These are phyloP conservation scores for Penicillium simplicissimum DNA, from an alignment of 495 filamentous ascomycete species.

Conservation along the genomic window DNA sequence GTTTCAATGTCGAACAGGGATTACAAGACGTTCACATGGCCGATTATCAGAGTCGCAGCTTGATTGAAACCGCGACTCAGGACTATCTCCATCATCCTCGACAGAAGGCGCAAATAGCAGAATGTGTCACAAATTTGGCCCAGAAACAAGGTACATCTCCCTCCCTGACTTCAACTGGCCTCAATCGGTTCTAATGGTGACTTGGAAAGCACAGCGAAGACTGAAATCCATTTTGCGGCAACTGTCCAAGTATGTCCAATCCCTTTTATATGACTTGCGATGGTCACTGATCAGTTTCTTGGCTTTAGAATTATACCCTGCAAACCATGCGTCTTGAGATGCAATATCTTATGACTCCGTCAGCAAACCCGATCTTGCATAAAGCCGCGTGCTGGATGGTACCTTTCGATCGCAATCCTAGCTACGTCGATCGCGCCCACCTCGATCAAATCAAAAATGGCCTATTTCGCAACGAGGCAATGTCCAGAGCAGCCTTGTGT, in stretches of 20 bases:
- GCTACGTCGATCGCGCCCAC: slow-evolving; percentile 30
- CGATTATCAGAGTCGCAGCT: slow-evolving; percentile 12
- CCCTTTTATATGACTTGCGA: too few species aligned
- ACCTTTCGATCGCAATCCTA: slow-evolving; percentile 31
- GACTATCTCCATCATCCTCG: slow-evolving; percentile 21
- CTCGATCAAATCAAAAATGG: slow-evolving; percentile 18
- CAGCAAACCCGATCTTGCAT: background rate
- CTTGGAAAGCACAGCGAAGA: too few species aligned
- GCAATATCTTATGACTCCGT: background rate
- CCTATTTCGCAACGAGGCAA: background rate
- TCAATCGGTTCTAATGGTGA: too few species aligned
- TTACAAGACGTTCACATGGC: slow-evolving; percentile 20
- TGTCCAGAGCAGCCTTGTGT: too few species aligned
- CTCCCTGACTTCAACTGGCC: too few species aligned
- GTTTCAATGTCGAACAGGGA: slow-evolving; percentile 25
- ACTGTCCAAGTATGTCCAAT: too few species aligned
- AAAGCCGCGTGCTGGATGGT: slow-evolving; percentile 21
- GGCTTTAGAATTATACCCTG: too few species aligned
- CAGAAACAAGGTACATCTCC: slow-evolving; percentile 10
- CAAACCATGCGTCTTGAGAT: background rate
- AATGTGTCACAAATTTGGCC: slow-evolving; percentile 17
- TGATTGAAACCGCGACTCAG: slow-evolving; percentile 23
- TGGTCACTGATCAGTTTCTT: too few species aligned
- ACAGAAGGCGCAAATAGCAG: slow-evolving; percentile 8
- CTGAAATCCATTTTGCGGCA: too few species aligned